Percentiles rank a stretch among this genome's conserved stretches.
Conservation (phyloP, 2,329 filamentous ascomycete genomes). For the Aspergillus spinulosporus region DNA sequence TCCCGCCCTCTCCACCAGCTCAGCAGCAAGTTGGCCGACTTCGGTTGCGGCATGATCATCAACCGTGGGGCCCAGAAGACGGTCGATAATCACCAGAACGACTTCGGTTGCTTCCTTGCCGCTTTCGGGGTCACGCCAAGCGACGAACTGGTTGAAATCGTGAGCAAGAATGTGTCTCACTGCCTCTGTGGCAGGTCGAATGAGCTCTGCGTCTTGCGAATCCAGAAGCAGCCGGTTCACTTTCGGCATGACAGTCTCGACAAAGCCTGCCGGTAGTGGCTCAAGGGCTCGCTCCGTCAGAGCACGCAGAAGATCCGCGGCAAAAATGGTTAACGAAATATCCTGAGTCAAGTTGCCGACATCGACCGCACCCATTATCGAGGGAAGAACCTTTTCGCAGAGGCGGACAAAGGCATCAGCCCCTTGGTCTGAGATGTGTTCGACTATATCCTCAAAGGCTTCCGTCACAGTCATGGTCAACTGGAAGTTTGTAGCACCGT, state of each 20-base stretch:
- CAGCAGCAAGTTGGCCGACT: conserved; percentile 89
- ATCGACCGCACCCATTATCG: conserved; percentile 84
- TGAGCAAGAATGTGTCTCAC: conserved; percentile 88
- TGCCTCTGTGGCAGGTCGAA: conserved; percentile 80
- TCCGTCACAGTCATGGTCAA: conserved; percentile 84
- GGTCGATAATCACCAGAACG: conserved; percentile 87
- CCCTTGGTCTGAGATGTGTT: conserved; percentile 63
- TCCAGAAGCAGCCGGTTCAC: conserved; percentile 78
- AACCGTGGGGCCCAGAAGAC: conserved; percentile 77
- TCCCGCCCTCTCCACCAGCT: conserved; percentile 93
- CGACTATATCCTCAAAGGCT: conserved; percentile 84
- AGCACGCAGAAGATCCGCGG: conserved; percentile 78
- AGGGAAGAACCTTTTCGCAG: conserved; percentile 83
- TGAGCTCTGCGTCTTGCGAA: conserved; percentile 81
- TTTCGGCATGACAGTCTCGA: conserved; percentile 82
- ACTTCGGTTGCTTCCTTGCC: conserved; percentile 85
- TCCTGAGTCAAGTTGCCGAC: conserved; percentile 83
- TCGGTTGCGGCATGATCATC: conserved; percentile 94
- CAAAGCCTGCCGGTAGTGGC: conserved; percentile 82
- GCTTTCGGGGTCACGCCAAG: conserved; percentile 74
- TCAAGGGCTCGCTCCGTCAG: conserved; percentile 80
- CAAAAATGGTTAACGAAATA: conserved; percentile 74
- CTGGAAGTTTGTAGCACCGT: conserved; percentile 87
- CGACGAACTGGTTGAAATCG: conserved; percentile 85
- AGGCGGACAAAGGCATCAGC: conserved; percentile 72